Evolutionary conservation across 306 rosid species (phyloP).

Genomic region (Coriaria nepalensis): DNA sequence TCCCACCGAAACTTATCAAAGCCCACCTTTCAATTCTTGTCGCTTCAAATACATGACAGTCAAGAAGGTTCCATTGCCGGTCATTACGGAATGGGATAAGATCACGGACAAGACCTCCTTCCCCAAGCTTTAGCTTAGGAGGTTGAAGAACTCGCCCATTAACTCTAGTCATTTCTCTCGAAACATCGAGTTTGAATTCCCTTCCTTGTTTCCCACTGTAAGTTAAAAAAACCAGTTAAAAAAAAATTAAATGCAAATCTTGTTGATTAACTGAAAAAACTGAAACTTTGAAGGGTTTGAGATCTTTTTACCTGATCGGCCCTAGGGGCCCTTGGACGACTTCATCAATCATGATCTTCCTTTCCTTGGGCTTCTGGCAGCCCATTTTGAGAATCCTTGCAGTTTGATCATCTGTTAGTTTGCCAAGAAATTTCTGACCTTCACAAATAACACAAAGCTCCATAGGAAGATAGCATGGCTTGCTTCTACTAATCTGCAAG

Average conservation of each 20-base stretch:
- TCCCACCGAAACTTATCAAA: slow-evolving; percentile 79
- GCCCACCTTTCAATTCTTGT: slow-evolving; percentile 84
- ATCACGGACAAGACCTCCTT: slow-evolving; percentile 70
- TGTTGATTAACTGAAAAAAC: not conserved
- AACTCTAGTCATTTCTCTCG: slow-evolving; percentile 75
- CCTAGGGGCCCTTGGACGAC: slow-evolving; percentile 78
- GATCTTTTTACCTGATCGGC: slow-evolving; percentile 59
- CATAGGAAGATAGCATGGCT: slow-evolving; percentile 98
- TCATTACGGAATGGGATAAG: slow-evolving; percentile 73
- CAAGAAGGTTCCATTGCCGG: slow-evolving; percentile 86
- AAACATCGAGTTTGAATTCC: slow-evolving; percentile 75
- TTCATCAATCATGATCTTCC: slow-evolving; percentile 72
- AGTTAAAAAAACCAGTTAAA: slow-evolving; percentile 14
- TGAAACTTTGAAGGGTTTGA: not conserved
- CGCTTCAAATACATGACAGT: slow-evolving; percentile 85
- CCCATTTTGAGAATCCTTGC: slow-evolving; percentile 95
- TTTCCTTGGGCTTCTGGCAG: slow-evolving; percentile 77
- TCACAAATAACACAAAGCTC: slow-evolving; percentile 94
- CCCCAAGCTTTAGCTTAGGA: slow-evolving; percentile 89
- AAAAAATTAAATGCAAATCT: not conserved
- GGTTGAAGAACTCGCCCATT: slow-evolving; percentile 87
- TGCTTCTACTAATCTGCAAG: slow-evolving; percentile 85
- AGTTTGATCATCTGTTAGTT: slow-evolving; percentile 88
- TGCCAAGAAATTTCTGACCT: slow-evolving; percentile 94
- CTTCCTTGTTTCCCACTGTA: slow-evolving; percentile 66